Base-by-base conservation (phyloP, 169 alveolate species). In the Plasmodium berghei region DNA sequence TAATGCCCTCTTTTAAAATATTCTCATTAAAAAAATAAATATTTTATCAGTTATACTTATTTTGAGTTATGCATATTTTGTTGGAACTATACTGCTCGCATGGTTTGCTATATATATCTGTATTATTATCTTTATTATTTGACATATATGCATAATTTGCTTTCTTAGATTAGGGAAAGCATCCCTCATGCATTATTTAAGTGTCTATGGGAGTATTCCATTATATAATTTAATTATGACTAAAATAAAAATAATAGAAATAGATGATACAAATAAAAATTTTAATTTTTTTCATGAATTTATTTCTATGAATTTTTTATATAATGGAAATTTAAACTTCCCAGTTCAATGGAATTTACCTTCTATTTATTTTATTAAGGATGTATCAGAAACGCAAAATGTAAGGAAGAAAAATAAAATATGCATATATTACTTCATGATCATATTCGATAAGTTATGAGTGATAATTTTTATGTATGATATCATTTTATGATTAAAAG, bases 271-370 rank as follows among this genome's bases (percentile, higher is more conserved):
- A n/a, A 62, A 83, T 16, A 83, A 42, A 22, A 66, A 83, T 83
- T 83, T 83, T 83, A 83, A 83, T 28, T 83, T 83, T 46, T 83
- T 83, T 22, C 48, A 83, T 55, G 26, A 69, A 0, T 83, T 83
- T 61, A 63, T 83, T 18, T 83, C 90, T 42, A 46, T 55, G 26
- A 83, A 83, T 20, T 83, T 83, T 67, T 59, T 83, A 12, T 67
- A 83, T 59, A 83, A 83, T n/a, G 20, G 46, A 58, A 83, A 66
- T n/a, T 24, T 83, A 49, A 64, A 24, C 18, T 20, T 67, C 56
- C 90, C 90, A 18, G 85, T 83, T 28, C 55, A 55, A 10, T 83
- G 90, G 85, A 40, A 56, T 46, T 26, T 83, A 46, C 90, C 90
- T 34, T 24, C 90, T 12, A 83, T 83, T 59, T 83, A 83, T 67